Base-by-base conservation (phyloP, 2,329 filamentous ascomycete genomes). In the Paracoccidioides brasiliensis region DNA sequence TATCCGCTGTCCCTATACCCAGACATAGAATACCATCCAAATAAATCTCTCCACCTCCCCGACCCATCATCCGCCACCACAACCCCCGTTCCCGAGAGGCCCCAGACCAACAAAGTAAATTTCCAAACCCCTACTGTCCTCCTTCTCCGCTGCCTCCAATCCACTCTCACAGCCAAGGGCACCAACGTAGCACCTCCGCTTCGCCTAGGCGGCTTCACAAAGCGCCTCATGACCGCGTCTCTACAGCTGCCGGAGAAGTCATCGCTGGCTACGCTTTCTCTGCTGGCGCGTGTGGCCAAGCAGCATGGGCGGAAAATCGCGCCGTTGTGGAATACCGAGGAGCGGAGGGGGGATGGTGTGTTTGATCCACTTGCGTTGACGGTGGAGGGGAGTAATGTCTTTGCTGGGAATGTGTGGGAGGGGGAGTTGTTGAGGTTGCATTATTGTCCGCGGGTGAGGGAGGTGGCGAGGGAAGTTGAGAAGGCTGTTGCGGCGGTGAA, bases 71-170 rank as follows among this genome's bases (percentile, higher is more conserved):
- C 83, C 63, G 70, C 68, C n/a, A 54, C 64, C 68, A 61, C 66
- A 74, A 61, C 60, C 69, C 57, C 64, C 73, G 54, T 65, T 40
- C 48, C 61, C 59, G 10, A 53, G 45, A 44, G 37, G 10, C 58
- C 40, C 42, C 46, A 32, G 40, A 35, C 42, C 51, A 83, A 82
- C 67, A 93, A 87, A 69, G 83, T 98, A 74, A 97, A 98, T 73
- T 83, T 96, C 55, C 87, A 95, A 66, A 98, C 93, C 0, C 95
- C 90, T 0, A 93, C 90, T 2, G 90, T 96, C 15, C 83, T 98
- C 32, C 82, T 98, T 54, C 80, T 97, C 58, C 86, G 90, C 60
- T 93, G 88, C 53, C 78, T 98, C 5, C 86, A 88, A 5, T 85
- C 86, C 2, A 81, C 90, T 37, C 82, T 98, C 22, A 78, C 95